Conservation (phyloP, 2,329 filamentous ascomycete species). For the Neofusicoccum ribis region DNA sequence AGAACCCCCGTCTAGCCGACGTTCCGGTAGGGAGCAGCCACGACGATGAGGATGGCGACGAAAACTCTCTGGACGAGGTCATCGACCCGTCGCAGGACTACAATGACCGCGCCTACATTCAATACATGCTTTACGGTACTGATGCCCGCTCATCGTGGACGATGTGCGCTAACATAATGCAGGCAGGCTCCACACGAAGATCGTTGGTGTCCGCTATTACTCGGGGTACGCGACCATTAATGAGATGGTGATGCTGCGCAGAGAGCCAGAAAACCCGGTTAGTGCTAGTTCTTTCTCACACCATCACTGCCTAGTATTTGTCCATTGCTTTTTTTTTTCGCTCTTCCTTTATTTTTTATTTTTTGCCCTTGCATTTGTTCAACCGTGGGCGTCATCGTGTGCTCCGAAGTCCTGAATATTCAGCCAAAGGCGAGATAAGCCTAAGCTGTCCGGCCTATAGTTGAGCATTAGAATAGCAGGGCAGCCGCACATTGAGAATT, state of each 20-base stretch:
- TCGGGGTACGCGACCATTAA: constrained; percentile 36
- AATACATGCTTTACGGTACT: constrained; percentile 18
- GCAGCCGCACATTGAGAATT: too few species aligned
- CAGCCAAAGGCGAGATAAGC: too few species aligned
- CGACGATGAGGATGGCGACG: not conserved
- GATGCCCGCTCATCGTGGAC: not conserved
- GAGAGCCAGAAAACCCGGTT: constrained; percentile 64
- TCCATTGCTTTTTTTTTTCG: too few species aligned
- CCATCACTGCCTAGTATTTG: not conserved
- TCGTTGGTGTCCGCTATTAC: constrained; percentile 56
- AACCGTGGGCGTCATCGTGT: too few species aligned
- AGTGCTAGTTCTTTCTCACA: not conserved
- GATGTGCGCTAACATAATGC: not conserved
- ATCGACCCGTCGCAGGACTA: constrained; percentile 11
- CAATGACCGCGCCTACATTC: constrained; percentile 15
- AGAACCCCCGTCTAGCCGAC: constrained; percentile 2
- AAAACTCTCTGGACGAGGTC: not conserved
- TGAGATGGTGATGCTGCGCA: constrained; percentile 40
- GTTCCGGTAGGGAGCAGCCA: not conserved
- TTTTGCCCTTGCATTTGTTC: too few species aligned
- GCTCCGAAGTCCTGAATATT: too few species aligned
- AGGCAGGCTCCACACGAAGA: constrained; percentile 50
- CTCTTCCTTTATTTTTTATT: too few species aligned
- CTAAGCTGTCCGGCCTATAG: too few species aligned
- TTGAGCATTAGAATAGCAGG: too few species aligned